Evolutionary conservation across 2,329 filamentous ascomycete genomes (phyloP).

Genomic region (Akanthomyces uredinophilus): DNA sequence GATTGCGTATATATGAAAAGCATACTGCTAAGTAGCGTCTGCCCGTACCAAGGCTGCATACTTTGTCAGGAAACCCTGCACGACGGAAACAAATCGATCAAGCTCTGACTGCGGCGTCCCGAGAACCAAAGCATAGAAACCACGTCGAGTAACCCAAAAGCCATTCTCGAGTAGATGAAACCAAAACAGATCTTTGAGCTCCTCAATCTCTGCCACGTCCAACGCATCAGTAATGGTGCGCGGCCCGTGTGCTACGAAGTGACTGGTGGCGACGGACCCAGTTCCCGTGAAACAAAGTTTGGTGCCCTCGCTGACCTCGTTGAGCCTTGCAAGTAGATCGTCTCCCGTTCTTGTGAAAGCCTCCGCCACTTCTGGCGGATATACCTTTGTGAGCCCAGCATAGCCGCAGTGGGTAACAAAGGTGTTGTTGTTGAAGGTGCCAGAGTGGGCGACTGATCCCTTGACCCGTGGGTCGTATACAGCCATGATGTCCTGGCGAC

Average conservation of each 20-base stretch:
- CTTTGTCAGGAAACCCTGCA: slow-evolving; percentile 30
- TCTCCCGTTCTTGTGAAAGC: slow-evolving; percentile 30
- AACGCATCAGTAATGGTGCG: slow-evolving; percentile 24
- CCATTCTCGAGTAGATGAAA: slow-evolving; percentile 41
- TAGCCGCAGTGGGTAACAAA: slow-evolving; percentile 54
- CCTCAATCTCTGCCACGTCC: slow-evolving; percentile 27
- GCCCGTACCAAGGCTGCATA: slow-evolving; percentile 18
- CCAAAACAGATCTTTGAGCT: slow-evolving; percentile 39
- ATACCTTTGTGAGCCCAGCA: slow-evolving; percentile 32
- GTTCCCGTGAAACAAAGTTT: slow-evolving; percentile 34
- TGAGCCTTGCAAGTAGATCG: slow-evolving; percentile 26
- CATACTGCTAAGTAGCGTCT: not conserved
- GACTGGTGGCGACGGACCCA: slow-evolving; percentile 32
- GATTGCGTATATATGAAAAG: not conserved
- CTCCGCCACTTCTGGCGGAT: slow-evolving; percentile 27
- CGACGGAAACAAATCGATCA: slow-evolving; percentile 35
- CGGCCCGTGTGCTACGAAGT: slow-evolving; percentile 30
- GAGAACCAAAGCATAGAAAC: slow-evolving; percentile 37
- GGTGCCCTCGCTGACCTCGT: slow-evolving; percentile 28
- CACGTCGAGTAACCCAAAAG: slow-evolving; percentile 38
- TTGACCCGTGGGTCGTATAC: slow-evolving; percentile 46
- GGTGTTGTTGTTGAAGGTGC: slow-evolving; percentile 64
- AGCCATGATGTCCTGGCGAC: slow-evolving; percentile 52
- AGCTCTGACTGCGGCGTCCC: slow-evolving; percentile 34
- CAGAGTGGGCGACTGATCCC: slow-evolving; percentile 47